Conservation (phyloP, 2,329 filamentous ascomycete species). For the Graphiopsis chlorocephala region DNA sequence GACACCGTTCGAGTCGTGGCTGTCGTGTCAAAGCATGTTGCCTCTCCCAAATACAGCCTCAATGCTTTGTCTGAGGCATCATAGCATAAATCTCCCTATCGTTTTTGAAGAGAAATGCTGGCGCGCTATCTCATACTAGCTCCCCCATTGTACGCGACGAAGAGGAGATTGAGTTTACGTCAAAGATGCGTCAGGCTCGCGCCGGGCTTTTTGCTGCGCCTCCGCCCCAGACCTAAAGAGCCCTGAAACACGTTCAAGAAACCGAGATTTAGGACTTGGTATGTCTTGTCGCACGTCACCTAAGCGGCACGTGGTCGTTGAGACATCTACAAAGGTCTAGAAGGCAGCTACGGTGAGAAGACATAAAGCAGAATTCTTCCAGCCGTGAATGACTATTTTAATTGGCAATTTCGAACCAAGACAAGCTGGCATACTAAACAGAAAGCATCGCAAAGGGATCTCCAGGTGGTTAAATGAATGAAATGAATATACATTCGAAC, state of each 20-base stretch:
- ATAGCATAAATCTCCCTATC: background rate
- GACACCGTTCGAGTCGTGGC: background rate
- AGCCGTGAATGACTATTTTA: too few relatives aligned
- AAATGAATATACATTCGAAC: too few relatives aligned
- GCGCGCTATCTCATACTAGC: background rate
- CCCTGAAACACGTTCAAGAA: background rate
- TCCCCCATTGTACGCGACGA: background rate
- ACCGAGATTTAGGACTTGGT: background rate
- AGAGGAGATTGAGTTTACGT: background rate
- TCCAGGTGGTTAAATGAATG: too few relatives aligned
- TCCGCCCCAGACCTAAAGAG: background rate
- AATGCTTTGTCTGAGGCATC: background rate
- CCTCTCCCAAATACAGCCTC: background rate
- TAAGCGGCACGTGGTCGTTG: background rate
- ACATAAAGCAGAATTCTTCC: too few relatives aligned
- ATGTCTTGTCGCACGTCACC: background rate
- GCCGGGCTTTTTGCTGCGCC: conserved; percentile 1
- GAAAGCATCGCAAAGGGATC: too few relatives aligned
- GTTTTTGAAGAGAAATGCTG: background rate
- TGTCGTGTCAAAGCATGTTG: background rate
- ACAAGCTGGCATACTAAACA: too few relatives aligned
- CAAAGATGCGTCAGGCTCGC: background rate
- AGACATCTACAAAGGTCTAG: background rate
- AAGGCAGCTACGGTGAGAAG: too few relatives aligned
- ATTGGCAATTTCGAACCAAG: background rate